Conservation (phyloP, 352 stramenopile genomes). For the Phytopythium cucurbitacearum region DNA sequence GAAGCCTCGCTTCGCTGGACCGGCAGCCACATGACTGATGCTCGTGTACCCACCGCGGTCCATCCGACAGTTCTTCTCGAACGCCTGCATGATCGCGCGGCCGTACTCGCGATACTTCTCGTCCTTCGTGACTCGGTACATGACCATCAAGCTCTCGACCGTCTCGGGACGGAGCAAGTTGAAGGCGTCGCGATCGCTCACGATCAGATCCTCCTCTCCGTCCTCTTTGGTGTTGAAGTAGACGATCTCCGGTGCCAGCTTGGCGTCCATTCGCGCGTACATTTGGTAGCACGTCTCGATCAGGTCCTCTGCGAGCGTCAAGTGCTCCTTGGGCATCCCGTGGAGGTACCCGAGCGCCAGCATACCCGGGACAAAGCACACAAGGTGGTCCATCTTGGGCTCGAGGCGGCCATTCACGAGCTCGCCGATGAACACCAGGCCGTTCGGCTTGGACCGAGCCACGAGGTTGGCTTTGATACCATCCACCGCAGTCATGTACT, state of each 20-base stretch:
- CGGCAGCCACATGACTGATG: conserved; percentile 52
- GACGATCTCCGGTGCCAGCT: conserved; percentile 86
- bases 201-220: conserved; percentile 40
- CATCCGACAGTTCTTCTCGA: conserved; percentile 81
- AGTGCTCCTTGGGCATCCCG: conserved; percentile 55
- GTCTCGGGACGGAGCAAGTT: conserved; percentile 90
- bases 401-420: conserved; percentile 43
- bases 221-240: conserved; percentile 68
- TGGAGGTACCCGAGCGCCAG: conserved; percentile 76
- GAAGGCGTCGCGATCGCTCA: conserved; percentile 59
- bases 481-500: conserved; percentile 62
- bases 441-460: conserved; percentile 51
- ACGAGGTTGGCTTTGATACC: conserved; percentile 58
- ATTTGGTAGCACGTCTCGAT: conserved; percentile 86
- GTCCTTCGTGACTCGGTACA: conserved; percentile 89
- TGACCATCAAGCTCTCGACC: conserved; percentile 89
- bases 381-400: conserved; percentile 86
- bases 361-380: conserved; percentile 90
- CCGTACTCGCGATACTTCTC: conserved; percentile 84
- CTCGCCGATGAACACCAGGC: conserved; percentile 65
- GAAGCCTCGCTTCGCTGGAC: conserved; percentile 33
- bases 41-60: conserved; percentile 56
- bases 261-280: conserved; percentile 75
- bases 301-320: conserved; percentile 75
- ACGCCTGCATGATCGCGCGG: conserved; percentile 79